phyloP scores from a whole-genome alignment of 2,329 filamentous ascomycete genomes.

The Talaromyces sp. region DNA sequence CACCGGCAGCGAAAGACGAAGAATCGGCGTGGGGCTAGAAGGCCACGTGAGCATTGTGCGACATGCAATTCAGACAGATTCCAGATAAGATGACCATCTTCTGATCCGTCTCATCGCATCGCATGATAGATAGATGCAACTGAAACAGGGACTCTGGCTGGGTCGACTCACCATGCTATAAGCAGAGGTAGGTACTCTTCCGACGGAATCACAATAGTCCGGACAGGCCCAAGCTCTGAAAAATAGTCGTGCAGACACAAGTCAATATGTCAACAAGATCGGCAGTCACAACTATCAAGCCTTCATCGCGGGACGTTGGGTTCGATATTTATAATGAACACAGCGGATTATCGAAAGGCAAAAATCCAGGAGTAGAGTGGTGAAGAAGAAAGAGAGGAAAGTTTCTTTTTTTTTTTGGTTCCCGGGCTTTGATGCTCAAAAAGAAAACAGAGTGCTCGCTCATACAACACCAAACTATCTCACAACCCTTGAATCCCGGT shows the following conservation, averaged over 20 bases:
- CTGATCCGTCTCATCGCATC: background rate
- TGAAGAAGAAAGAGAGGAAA: background rate
- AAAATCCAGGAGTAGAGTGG: background rate
- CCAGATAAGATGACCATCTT: background rate
- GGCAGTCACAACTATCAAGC: background rate
- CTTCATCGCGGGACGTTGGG: background rate
- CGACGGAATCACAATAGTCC: background rate
- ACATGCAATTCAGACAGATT: background rate
- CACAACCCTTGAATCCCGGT: background rate
- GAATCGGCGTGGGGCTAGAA: slow-evolving; percentile 47
- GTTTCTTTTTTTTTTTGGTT: slow-evolving; percentile 2
- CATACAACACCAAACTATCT: background rate
- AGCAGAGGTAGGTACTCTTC: background rate
- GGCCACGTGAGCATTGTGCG: slow-evolving; percentile 16
- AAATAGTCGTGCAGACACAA: background rate
- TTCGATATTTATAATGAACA: background rate
- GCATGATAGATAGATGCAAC: background rate
- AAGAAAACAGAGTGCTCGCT: background rate
- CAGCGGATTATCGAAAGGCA: background rate
- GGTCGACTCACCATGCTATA: slow-evolving; percentile 1
- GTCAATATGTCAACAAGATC: background rate
- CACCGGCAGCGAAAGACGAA: slow-evolving; percentile 39
- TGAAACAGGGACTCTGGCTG: background rate
- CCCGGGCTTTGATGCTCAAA: slow-evolving; percentile 1
- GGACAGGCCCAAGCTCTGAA: background rate